Base-by-base conservation (phyloP, 1,284 basidiomycete species). In the Heterobasidion parviporum region DNA sequence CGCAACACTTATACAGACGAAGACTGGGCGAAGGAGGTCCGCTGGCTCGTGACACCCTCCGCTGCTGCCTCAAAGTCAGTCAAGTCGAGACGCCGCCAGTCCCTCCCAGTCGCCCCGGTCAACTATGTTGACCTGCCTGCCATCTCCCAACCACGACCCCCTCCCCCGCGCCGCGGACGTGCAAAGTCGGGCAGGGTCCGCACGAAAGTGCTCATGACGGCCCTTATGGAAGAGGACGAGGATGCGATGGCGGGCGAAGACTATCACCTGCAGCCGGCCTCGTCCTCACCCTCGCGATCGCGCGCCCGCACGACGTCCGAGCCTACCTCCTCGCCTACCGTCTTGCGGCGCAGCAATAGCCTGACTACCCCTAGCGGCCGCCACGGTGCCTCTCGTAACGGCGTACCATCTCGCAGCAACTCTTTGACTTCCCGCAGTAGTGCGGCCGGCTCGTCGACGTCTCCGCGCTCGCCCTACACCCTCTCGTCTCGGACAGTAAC, bases 21-120 rank as follows among this genome's bases (percentile, higher is more conserved):
- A 52, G 78, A 81, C 59, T 84, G 81, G 81, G 76, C 81, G 12
- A 80, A 76, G 62, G 84, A 87, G 57, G 81, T 84, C 16, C 75
- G 81, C 45, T 84, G 81, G 81, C 76, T 86, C 35, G 76, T 76
- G 9, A 68, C 75, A 8, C 71, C 75, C 14, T 64, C 68, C 10
- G 61, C 67, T 16, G 60, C 63, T 12, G 61, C 66, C 20, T 61
- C 64, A 3, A 60, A 54, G 36, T 54, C 64, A n/a, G 32, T 15
- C 47, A 55, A 54, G 53, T 18, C 15, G 12, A 53, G 44, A 20
- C 38, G 41, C 38, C 16, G 18, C 18, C 43, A 43, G 16, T 34
- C 18, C 9, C 16, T 15, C 34, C 44, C 45, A 8, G n/a, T n/a
- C 16, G 38, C 9, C 7, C 54, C 54, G 20, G 20, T 44, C 18